These are phyloP conservation scores for Cardamine chenopodiifolia DNA, from an alignment of 345 rosid species.

Conservation along the genomic window DNA sequence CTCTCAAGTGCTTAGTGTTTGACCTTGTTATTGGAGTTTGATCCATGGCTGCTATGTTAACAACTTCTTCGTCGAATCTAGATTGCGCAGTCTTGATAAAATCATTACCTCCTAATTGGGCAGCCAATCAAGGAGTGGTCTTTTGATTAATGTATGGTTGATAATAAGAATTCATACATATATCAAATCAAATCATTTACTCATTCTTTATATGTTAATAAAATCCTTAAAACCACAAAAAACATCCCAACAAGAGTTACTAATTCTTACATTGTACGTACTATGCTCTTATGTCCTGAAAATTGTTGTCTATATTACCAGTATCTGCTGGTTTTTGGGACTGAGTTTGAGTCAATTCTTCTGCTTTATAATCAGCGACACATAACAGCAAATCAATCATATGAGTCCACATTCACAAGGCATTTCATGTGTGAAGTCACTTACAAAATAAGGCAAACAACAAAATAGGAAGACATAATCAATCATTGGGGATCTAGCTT, in stretches of 20 bases:
- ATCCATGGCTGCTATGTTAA: too few species aligned
- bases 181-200: too few species aligned
- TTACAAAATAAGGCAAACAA: background rate
- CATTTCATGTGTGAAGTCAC: background rate
- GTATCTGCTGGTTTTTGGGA: background rate
- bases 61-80: too few species aligned
- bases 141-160: too few species aligned
- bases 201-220: too few species aligned
- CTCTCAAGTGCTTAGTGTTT: too few species aligned
- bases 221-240: background rate
- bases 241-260: background rate
- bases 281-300: background rate
- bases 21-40: too few species aligned
- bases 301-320: background rate
- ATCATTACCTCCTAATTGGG: too few species aligned
- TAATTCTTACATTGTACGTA: background rate
- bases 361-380: background rate
- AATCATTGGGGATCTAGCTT: conserved; percentile 54
- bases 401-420: conserved; percentile 15
- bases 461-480: background rate
- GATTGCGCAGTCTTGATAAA: too few species aligned
- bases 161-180: too few species aligned
- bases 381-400: background rate
- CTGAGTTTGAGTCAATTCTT: background rate
- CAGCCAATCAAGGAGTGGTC: too few species aligned